Base-by-base conservation (phyloP, 768 basidiomycete genomes). In the Tylopilus vinaceipallidus region DNA sequence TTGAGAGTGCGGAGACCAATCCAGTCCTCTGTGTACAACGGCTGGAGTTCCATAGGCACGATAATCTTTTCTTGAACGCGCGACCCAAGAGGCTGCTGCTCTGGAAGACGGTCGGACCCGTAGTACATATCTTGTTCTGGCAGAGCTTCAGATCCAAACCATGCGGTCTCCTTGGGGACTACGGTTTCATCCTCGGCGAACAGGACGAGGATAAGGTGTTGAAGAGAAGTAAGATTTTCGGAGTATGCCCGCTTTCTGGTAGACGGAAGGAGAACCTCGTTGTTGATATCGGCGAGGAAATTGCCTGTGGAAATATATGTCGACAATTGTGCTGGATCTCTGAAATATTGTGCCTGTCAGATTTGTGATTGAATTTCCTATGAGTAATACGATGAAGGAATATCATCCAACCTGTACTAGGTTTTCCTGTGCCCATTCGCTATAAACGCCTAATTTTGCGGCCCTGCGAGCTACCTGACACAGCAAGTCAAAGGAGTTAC, bases 111-210 rank as follows among this genome's bases (percentile, higher is more conserved):
- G 33, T 42, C 30, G 27, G 44, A 35, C 20, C 16, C 19, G 17
- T 52, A 45, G 32, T 6, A 26, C 7, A 47, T 52, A 8, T 69
- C 69, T 16, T 76, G 73, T 17, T 72, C 67, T 8, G 63, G 50
- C 2, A 69, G 70, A 2, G 73, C 74, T 58, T 86, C 85, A 3
- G 86, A 84, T 6, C 88, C 90, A 67, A 94, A 93, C 91, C 90
- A 92, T 11, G 87, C 72, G 57, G 81, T 88, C 67, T 92, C 90
- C 66, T 89, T 90, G 0, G 91, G 91, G 17, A 91, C 75, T 20
- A 89, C 86, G 3, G 88, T 91, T 64, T 76, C 74, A 64, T 93
- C 91, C 49, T 82, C 66, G 1, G 78, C 72, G 65, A 93, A 93
- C 36, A 88, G 63, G 23, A 90, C 78, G 32, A 94, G 82, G 23